Evolutionary conservation across 441 rosid genomes (phyloP), one percentile per base, ranked within the genome.

Genomic region (Aquilaria agallochum): DNA sequence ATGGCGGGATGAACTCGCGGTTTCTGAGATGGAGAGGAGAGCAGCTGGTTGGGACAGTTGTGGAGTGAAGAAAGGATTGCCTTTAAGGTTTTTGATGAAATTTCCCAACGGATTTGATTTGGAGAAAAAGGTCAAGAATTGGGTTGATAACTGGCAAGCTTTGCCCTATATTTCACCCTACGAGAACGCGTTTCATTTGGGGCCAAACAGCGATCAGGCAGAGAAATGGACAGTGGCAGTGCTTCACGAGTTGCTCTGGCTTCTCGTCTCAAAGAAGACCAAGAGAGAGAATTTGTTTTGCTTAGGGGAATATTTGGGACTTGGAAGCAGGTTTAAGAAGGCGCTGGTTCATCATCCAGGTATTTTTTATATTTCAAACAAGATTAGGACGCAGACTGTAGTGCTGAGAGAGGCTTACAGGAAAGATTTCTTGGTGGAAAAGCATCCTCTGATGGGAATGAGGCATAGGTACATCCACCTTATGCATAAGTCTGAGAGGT

Each of bases 141-240:
- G 98, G 98, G 80, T 87, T 3, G 89, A 87, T 2, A 65, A 76
- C 32, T 92, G 92, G 96, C 98, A 89, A 64, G 71, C 78, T 42
- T 78, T 89, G 71, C 97, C 96, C 0, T 89, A 87, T 73, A 70
- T 89, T 50, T 92, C 98, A 1, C 93, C 96, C 1, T 92, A 89
- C 31, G 93, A 87, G 62, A 75, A 89, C 56, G 95, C 87, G 0
- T 89, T 89, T 60, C 95, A 92, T 65, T 74, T 92, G 56, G 78
- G 77, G 5, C 79, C 87, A 0, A 62, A 36, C 15, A 77, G 88
- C n/a, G 92, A 81, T 66, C 92, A 85, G 46, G 88, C 88, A 0
- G 91, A 89, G 84, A 92, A 89, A 69, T 89, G 95, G 90, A 67
- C 79, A 0, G 98, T 87, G 27, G 89, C 83, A 0, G 80, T 89